Evolutionary conservation across 139 green algal genomes (phyloP), one percentile per base, ranked within the genome.

Genomic region (Medakamo hakoo): DNA sequence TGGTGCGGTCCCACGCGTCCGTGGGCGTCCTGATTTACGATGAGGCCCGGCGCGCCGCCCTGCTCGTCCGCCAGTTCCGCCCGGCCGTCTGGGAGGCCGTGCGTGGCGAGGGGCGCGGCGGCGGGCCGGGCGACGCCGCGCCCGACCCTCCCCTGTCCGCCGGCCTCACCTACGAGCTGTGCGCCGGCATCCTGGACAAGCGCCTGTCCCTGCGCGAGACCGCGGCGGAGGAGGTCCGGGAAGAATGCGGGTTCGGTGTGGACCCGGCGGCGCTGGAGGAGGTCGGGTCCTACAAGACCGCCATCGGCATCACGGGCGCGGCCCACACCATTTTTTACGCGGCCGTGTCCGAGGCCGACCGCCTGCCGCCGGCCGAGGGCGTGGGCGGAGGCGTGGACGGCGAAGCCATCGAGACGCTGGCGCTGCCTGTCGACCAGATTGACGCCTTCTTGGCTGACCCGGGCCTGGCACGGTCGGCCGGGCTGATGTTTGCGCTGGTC

Each of bases 91-190:
- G 85, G 40, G 68, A 71, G 0, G 58, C 59, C 4, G 62, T 49
- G 55, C 16, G 24, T 63, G 24, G 23, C 49, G 63, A 57, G 21
- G 23, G 49, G 66, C n/a, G 61, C 72, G 27, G 61, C 62, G 24
- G 26, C 52, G 25, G 52, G 18, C 1, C 23, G 40, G 19, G 64
- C 56, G 27, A 2, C 30, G 3, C 28, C 59, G 4, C 30, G 26
- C 26, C 64, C 70, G 28, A 21, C 9, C 0, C 68, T 75, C 64
- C 40, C 14, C 60, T 72, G 24, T 29, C 18, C 21, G 26, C 55
- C 65, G 87, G 82, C 4, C 92, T 95, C 69, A 95, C 86, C 0
- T 88, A 85, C 64, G 88, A 95, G 83, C 76, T 95, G 30, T 95
- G 86, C 59, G 88, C 88, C 4, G 88, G 88, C 26, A 77, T 95